Evolutionary conservation across 176 grass and related monocot species (phyloP), one percentile per base, ranked within the genome.

Genomic region (Oryza officinalis): DNA sequence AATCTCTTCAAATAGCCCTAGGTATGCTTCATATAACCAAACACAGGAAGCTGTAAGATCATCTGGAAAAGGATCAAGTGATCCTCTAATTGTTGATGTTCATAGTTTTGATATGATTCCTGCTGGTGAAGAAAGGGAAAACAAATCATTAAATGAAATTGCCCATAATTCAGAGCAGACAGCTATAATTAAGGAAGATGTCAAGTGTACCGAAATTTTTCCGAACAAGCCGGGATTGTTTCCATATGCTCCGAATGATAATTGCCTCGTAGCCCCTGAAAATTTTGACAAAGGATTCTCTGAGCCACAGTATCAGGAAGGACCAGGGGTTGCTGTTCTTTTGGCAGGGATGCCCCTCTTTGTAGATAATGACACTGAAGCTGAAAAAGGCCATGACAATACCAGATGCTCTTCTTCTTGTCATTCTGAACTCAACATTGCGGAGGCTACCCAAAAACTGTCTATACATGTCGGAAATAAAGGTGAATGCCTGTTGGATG

Each of bases 391-490:
- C 12, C 49, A 52, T 52, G 50, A 54, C 1, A 65, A 63, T 66
- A 49, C 28, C 25, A 75, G 27, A 20, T 52, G 49, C 18, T 40
- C 38, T 11, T 40, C 38, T 74, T 17, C 46, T 71, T 71, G 20
- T 71, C 45, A 37, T 27, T n/a, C 35, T 60, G 79, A 61, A n/a
- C 35, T 71, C 79, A 71, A 43, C 61, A 2, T 50, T 74, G 23
- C n/a, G 60, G 59, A 83, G 59, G 22, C 38, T 83, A 27, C 38
- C 26, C 52, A 33, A 71, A 54, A 65, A 46, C 26, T 45, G 10
- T 70, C 69, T 82, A 25, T 23, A 38, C 10, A n/a, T 75, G 44
- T 61, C 25, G n/a, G 37, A 67, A 75, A 30, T 50, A 67, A 66
- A 84, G 81, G 81, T 75, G 30, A 49, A 49, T 50, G 61, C 12